Conservation (phyloP, 192 early-diverging fungal species). For the Lunasporangiospora selenospora region DNA sequence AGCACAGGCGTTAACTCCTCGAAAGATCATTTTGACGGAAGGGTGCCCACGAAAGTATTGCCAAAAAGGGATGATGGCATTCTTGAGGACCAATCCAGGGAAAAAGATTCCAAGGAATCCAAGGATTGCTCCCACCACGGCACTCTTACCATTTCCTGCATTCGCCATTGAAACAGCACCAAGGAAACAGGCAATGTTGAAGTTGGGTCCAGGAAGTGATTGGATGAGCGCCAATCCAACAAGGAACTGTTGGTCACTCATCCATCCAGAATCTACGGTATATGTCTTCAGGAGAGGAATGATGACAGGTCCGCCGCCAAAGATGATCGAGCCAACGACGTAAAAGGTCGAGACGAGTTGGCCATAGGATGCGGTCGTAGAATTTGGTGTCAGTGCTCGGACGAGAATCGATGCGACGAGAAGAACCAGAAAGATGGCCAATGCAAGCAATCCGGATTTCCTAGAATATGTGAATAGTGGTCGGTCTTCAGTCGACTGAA, state of each 20-base stretch:
- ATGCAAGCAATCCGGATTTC: slow-evolving; percentile 45
- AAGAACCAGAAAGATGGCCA: slow-evolving; percentile 55
- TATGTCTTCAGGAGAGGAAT: slow-evolving; percentile 62
- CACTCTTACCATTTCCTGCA: slow-evolving; percentile 22
- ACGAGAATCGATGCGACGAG: slow-evolving; percentile 57
- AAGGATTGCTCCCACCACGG: slow-evolving; percentile 57
- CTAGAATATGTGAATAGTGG: slow-evolving; percentile 33
- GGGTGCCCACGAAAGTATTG: slow-evolving; percentile 48
- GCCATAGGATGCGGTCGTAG: slow-evolving; percentile 21
- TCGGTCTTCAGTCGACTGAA: neutral
- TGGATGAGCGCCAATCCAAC: slow-evolving; percentile 71
- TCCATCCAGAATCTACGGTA: slow-evolving; percentile 63
- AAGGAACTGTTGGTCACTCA: slow-evolving; percentile 62
- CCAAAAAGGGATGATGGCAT: slow-evolving; percentile 71
- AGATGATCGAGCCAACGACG: slow-evolving; percentile 65
- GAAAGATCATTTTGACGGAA: slow-evolving; percentile 54
- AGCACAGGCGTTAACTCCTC: slow-evolving; percentile 69
- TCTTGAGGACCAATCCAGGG: slow-evolving; percentile 65
- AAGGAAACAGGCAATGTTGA: slow-evolving; percentile 71
- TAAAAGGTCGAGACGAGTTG: slow-evolving; percentile 59
- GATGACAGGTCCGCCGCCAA: slow-evolving; percentile 72
- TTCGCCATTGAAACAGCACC: slow-evolving; percentile 62
- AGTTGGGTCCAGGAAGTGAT: slow-evolving; percentile 63
- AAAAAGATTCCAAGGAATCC: slow-evolving; percentile 65
- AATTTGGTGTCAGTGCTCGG: slow-evolving; percentile 10